Conservation (phyloP, 2,329 filamentous ascomycete species). For the Fusarium pilosicola region DNA sequence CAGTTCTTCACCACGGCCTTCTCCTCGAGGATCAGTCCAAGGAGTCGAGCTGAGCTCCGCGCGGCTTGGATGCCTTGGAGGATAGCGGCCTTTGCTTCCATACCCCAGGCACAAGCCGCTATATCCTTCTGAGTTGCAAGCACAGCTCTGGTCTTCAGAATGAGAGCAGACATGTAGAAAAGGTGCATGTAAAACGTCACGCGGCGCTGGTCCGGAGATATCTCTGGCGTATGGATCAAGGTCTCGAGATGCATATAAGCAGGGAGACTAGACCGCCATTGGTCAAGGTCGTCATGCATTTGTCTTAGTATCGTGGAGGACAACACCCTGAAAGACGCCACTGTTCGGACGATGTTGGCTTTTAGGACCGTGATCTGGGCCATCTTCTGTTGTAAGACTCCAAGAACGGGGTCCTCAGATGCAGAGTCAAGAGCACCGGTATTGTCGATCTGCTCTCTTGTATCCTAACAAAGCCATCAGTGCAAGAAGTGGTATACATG, state of each 20-base stretch:
- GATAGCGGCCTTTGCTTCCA: fast-evolving
- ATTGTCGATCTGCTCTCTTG: not conserved
- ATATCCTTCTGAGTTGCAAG: not conserved
- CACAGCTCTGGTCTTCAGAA: not conserved
- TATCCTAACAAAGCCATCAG: not conserved
- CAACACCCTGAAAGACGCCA: not conserved
- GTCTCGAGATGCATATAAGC: not conserved
- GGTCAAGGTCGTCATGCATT: not conserved
- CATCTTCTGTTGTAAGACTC: not conserved
- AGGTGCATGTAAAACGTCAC: not conserved
- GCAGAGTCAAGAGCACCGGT: not conserved
- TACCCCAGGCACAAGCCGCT: not conserved
- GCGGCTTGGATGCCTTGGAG: not conserved
- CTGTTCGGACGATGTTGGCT: not conserved
- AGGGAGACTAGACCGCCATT: not conserved
- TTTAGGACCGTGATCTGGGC: not conserved
- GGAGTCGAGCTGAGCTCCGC: not conserved
- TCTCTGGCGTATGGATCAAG: fast-evolving
- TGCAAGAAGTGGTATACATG: too few species aligned
- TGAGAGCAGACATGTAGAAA: not conserved
- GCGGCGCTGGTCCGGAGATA: not conserved
- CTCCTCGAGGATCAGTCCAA: not conserved
- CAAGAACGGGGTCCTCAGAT: not conserved
- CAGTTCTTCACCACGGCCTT: not conserved
- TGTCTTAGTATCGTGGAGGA: not conserved